Evolutionary conservation across 306 rosid species (phyloP).

Genomic region (Morella rubra): DNA sequence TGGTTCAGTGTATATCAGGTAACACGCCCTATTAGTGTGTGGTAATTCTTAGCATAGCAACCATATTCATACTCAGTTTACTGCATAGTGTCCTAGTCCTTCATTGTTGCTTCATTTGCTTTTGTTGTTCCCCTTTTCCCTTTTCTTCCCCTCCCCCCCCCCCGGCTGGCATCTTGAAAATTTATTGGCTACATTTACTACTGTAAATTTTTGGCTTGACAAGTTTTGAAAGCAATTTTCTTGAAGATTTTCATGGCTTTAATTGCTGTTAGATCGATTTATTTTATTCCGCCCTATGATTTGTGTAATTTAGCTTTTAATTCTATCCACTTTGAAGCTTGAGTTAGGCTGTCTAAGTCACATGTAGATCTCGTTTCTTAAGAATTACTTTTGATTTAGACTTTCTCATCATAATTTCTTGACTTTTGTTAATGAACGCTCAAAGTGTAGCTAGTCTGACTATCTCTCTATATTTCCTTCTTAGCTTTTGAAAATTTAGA

Average conservation of each 20-base stretch:
- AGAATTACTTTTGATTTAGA: not conserved
- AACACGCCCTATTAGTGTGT: slow-evolving; percentile 8
- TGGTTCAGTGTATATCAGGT: slow-evolving; percentile 47
- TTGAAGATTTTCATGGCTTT: not conserved
- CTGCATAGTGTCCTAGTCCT: not conserved
- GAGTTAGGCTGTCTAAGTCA: not conserved
- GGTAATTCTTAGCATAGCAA: not conserved
- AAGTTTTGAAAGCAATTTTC: not conserved
- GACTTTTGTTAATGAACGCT: not conserved
- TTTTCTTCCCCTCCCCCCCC: too few species aligned
- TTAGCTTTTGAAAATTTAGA: too few species aligned
- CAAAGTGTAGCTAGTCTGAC: too few species aligned
- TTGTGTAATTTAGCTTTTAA: not conserved
- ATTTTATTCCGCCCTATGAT: not conserved
- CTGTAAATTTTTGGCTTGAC: not conserved
- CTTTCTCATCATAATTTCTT: not conserved
- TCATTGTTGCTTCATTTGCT: not conserved
- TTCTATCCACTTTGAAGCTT: not conserved
- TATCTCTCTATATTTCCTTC: too few species aligned
- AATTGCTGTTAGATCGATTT: not conserved
- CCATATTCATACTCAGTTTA: not conserved
- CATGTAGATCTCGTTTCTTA: not conserved
- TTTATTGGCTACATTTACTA: not conserved
- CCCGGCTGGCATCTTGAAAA: not conserved
- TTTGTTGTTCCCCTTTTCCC: not conserved